Base-by-base conservation (phyloP, 495 filamentous ascomycete genomes). In the Talaromyces wortmannii region DNA sequence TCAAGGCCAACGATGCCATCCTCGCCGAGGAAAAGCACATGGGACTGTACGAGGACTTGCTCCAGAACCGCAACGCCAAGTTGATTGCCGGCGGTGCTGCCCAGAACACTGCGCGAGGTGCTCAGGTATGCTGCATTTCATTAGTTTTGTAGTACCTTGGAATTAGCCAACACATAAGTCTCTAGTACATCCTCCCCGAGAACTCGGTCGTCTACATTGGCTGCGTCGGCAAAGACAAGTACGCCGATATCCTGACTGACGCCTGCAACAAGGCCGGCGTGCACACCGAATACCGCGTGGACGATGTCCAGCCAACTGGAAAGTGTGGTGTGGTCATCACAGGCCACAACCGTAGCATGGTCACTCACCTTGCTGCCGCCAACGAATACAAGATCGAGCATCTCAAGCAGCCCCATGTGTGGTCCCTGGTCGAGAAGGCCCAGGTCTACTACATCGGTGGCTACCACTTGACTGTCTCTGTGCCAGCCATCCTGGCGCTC, bases 331-430 rank as follows among this genome's bases (percentile, higher is more conserved):
- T 95, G 58, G 82, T 99, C 63, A 97, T 99, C 74, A 97, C 91
- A 11, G 95, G 91, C 63, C 86, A 94, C 76, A 82, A 97, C 80
- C 83, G 94, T 54, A 87, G 81, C 70, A 86, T 99, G 83, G 90
- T 87, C 80, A 99, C 94, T 55, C 90, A 99, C 68, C 85, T 99
- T 44, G 95, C 85, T 57, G 94, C 94, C 52, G 95, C 94, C 61
- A 97, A 97, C 76, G 86, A 89, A 76, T 97, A 99, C 76, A 90
- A 94, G 76, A 69, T 96, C 50, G 91, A 95, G 55, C 95, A 99
- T 67, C 77, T 99, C 61, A 88, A 96, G 83, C 82, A 83, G 67
- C 87, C 90, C 48, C 81, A 96, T 71, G 83, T 96, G 63, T 98
- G 94, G 94, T 76, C 80, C 44, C 80, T 94, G 7, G 95, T 92